These are phyloP conservation scores for Rhazya stricta DNA, from an alignment of 257 asterid genomes.

Conservation along the genomic window DNA sequence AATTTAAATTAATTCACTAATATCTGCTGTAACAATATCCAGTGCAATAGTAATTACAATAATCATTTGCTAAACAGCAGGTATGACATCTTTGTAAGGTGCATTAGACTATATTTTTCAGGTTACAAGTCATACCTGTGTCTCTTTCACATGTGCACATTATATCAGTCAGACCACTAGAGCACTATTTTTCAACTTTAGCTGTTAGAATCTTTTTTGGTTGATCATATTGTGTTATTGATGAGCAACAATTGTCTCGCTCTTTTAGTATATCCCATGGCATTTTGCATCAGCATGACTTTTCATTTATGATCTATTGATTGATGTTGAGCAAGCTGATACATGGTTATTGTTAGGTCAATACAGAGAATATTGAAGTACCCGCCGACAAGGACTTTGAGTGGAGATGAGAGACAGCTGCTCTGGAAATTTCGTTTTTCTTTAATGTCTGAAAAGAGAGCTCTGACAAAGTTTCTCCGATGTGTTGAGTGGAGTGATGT, in stretches of 20 bases:
- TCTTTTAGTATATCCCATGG: not conserved
- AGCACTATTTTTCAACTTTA: not conserved
- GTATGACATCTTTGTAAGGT: not conserved
- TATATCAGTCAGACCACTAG: too few relatives aligned
- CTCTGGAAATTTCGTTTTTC: conserved; percentile 98
- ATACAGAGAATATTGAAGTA: conserved; percentile 85
- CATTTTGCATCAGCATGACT: not conserved
- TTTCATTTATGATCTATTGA: conserved; percentile 2
- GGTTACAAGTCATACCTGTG: not conserved
- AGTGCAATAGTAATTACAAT: not conserved
- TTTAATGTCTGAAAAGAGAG: conserved; percentile 92
- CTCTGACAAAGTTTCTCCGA: conserved; percentile 82
- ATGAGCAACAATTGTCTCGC: not conserved
- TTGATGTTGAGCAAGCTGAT: conserved; percentile 24
- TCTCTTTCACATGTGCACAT: not conserved
- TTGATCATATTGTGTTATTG: not conserved
- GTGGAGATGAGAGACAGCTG: conserved; percentile 96
- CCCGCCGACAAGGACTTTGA: conserved; percentile 94
- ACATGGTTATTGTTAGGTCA: conserved; percentile 50
- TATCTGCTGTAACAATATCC: not conserved
- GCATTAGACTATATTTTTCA: not conserved
- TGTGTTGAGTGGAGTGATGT: conserved; percentile 99
- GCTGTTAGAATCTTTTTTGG: not conserved
- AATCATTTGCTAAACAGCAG: not conserved
- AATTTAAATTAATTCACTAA: not conserved